phyloP scores from a whole-genome alignment of 495 filamentous ascomycete genomes.

The Echria macrotheca region DNA sequence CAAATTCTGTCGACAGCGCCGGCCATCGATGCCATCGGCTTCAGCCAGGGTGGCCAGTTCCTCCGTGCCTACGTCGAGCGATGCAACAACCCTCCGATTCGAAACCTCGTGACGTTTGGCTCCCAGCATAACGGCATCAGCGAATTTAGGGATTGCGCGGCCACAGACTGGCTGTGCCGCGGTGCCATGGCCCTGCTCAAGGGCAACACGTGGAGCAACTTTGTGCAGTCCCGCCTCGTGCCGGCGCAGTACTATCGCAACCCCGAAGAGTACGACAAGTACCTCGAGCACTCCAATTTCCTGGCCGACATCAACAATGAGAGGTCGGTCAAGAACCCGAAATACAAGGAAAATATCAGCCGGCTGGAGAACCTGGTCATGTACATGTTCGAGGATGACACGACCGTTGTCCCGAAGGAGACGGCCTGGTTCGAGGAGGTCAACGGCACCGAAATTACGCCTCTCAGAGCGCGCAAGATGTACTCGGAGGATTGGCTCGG shows the following conservation, averaged over 20 bases:
- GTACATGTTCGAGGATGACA: conserved; percentile 86
- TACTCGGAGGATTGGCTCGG: conserved; percentile 96
- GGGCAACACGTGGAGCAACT: conserved; percentile 66
- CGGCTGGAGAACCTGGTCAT: conserved; percentile 74
- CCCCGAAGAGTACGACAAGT: conserved; percentile 60
- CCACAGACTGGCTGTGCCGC: conserved; percentile 74
- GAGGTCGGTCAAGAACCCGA: conserved; percentile 62
- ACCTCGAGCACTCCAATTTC: conserved; percentile 81
- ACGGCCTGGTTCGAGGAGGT: conserved; percentile 87
- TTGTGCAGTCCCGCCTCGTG: conserved; percentile 72
- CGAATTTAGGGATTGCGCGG: conserved; percentile 61
- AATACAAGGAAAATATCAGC: conserved; percentile 67
- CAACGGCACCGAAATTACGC: conserved; percentile 61
- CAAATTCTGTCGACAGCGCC: conserved; percentile 74
- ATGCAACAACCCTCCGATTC: conserved; percentile 76
- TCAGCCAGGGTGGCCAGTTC: conserved; percentile 95
- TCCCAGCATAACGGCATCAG: conserved; percentile 91
- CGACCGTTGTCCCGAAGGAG: conserved; percentile 83
- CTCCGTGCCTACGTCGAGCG: conserved; percentile 88
- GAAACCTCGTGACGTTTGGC: conserved; percentile 84
- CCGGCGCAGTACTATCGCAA: conserved; percentile 95
- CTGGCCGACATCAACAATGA: conserved; percentile 99
- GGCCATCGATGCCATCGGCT: conserved; percentile 85
- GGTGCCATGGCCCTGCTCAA: conserved; percentile 67
- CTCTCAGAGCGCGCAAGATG: conserved; percentile 62